phyloP scores from a whole-genome alignment of 208 protist species.

The Trypanosoma melophagium region DNA sequence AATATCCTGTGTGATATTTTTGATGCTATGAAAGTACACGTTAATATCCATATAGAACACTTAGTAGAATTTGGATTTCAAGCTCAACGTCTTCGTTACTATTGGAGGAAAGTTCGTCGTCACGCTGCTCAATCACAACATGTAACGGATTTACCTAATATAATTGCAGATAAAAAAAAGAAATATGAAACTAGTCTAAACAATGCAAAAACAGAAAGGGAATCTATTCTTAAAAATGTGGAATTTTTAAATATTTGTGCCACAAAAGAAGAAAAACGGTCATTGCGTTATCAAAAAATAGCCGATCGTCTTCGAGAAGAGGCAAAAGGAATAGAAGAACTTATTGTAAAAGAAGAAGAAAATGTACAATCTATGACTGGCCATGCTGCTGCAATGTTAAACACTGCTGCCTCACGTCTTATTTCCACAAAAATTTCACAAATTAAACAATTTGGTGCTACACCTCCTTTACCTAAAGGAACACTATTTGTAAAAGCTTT shows the following conservation, averaged over 20 bases:
- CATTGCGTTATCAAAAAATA: neutral
- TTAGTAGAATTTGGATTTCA: slow-evolving; percentile 41
- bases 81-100: slow-evolving; percentile 23
- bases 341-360: slow-evolving; percentile 22
- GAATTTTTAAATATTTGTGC: neutral
- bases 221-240: neutral
- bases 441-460: slow-evolving; percentile 39
- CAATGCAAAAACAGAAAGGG: neutral
- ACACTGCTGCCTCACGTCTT: slow-evolving; percentile 32
- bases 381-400: slow-evolving; percentile 32
- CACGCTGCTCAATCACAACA: slow-evolving; percentile 13
- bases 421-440: slow-evolving; percentile 36
- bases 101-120: slow-evolving; percentile 20
- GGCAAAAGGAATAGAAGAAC: neutral
- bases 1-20: slow-evolving; percentile 29
- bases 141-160: slow-evolving; percentile 15
- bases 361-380: slow-evolving; percentile 27
- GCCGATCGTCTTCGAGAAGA: neutral
- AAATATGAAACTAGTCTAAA: slow-evolving; percentile 16
- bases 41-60: slow-evolving; percentile 32
- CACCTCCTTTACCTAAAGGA: slow-evolving; percentile 45
- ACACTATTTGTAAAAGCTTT: slow-evolving; percentile 46
- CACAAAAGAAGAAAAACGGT: neutral
- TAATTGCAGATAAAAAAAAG: slow-evolving; percentile 15
- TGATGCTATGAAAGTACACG: slow-evolving; percentile 18